Conservation (phyloP, 2,329 filamentous ascomycete species). For the Ophiostoma himal-ulmi region DNA sequence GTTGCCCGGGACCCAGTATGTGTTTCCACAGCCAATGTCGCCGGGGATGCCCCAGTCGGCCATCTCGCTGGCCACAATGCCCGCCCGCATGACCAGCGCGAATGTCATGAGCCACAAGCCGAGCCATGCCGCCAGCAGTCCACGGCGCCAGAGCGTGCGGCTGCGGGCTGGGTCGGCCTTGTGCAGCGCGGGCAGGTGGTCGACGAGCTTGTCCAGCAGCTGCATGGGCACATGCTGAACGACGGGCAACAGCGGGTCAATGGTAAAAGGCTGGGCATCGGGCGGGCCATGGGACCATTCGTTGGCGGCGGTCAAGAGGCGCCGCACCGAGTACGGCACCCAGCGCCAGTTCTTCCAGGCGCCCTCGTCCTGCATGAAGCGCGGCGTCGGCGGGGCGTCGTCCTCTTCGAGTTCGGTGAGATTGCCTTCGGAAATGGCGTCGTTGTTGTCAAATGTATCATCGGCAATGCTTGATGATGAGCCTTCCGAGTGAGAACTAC, state of each 20-base stretch:
- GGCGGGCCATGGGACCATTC: conserved; percentile 53
- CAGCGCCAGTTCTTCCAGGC: conserved; percentile 49
- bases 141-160: conserved; percentile 51
- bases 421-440: conserved; percentile 30
- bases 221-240: conserved; percentile 62
- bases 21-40: conserved; percentile 59
- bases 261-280: conserved; percentile 46
- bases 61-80: conserved; percentile 55
- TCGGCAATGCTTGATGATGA: conserved; percentile 20
- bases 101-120: conserved; percentile 60
- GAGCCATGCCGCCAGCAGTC: conserved; percentile 54
- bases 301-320: conserved; percentile 38
- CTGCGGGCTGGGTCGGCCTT: conserved; percentile 13
- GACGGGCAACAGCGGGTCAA: conserved; percentile 56
- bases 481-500: neutral
- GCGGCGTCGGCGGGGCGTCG: conserved; percentile 46
- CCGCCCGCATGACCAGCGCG: conserved; percentile 60
- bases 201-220: conserved; percentile 57
- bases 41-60: conserved; percentile 61
- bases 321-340: conserved; percentile 53
- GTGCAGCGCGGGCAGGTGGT: conserved; percentile 45
- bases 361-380: conserved; percentile 53
- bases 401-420: conserved; percentile 45
- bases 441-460: conserved; percentile 24
- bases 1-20: conserved; percentile 67